Base-by-base conservation (phyloP, 768 basidiomycete species). In the Calocera cornea region DNA sequence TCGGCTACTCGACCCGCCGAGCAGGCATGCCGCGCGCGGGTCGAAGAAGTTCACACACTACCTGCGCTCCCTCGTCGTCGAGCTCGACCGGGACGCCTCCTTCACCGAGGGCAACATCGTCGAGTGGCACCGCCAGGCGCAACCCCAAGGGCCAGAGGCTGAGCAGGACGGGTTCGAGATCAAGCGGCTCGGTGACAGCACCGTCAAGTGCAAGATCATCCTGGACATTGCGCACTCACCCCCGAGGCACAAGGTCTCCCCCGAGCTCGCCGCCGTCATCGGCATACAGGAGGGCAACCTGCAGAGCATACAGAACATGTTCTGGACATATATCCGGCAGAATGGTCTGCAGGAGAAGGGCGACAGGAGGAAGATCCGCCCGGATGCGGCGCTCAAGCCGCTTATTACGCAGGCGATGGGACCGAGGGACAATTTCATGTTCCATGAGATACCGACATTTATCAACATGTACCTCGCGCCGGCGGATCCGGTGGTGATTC, bases 251-350 rank as follows among this genome's bases (percentile, higher is more conserved):
- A 89, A 87, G 73, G 81, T 97, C 11, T 78, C 83, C 16, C 83
- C 87, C 0, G 90, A 92, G 34, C 82, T 97, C 10, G 67, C 71
- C 0, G 41, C 68, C 19, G 75, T 93, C 14, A 80, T 97, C 41
- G 87, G 86, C 22, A 82, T 94, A 74, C 88, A 89, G 71, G 90
- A 97, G 74, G 92, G 91, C 33, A 92, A 89, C 38, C 83, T 91
- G 33, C 79, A 87, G 27, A 90, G 88, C 5, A 84, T 91, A 19
- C 82, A 95, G 19, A 87, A 91, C 67, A 84, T 89, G 0, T 75
- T 97, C 12, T 98, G 95, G 95, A 90, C 89, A 72, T 93, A 95
- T 72, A 89, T 97, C 78, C 95, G 94, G 74, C 79, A 87, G 16
- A 81, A 92, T 71, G 84, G 85, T 29, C 77, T 95, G 19, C 90